Conservation (phyloP, 2,329 filamentous ascomycete genomes). For the Talaromyces islandicus region DNA sequence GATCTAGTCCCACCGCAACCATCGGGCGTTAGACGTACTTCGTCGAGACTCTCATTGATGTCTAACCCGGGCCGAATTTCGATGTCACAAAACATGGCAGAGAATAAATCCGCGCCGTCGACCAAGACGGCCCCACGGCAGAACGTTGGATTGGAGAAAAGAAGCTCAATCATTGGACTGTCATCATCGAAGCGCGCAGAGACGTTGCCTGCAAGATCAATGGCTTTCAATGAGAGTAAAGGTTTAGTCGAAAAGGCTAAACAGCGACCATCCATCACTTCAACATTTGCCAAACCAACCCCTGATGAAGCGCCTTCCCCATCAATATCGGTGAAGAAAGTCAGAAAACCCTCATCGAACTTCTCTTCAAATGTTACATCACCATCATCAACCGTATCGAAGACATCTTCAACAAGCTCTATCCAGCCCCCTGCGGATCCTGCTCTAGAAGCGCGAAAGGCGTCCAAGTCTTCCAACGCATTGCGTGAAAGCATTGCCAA, state of each 20-base stretch:
- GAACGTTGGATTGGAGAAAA: slow-evolving; percentile 13
- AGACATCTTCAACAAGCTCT: slow-evolving; percentile 22
- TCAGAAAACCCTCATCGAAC: slow-evolving; percentile 28
- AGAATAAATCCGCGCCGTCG: slow-evolving; percentile 21
- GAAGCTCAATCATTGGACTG: slow-evolving; percentile 4
- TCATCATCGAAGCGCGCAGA: slow-evolving; percentile 12
- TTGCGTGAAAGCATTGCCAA: slow-evolving; percentile 88
- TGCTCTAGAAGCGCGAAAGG: slow-evolving; percentile 35
- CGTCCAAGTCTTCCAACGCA: slow-evolving; percentile 67
- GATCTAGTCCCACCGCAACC: slow-evolving; percentile 39
- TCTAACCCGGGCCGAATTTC: slow-evolving; percentile 15
- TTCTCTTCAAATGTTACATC: slow-evolving; percentile 23
- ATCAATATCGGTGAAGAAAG: slow-evolving; percentile 35
- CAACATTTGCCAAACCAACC: slow-evolving; percentile 53
- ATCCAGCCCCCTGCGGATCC: slow-evolving; percentile 25
- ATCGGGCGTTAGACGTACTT: slow-evolving; percentile 27
- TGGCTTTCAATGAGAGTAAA: slow-evolving; percentile 38
- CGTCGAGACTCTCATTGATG: slow-evolving; percentile 23
- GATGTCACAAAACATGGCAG: neutral
- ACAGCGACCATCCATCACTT: slow-evolving; percentile 48
- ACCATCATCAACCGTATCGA: slow-evolving; percentile 24
- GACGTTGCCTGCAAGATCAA: slow-evolving; percentile 16
- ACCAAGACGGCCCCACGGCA: slow-evolving; percentile 18
- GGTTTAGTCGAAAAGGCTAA: slow-evolving; percentile 44
- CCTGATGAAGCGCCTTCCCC: slow-evolving; percentile 26